Conservation (phyloP, 805 yeast species). For the Tetrapisispora pingtungensis region DNA sequence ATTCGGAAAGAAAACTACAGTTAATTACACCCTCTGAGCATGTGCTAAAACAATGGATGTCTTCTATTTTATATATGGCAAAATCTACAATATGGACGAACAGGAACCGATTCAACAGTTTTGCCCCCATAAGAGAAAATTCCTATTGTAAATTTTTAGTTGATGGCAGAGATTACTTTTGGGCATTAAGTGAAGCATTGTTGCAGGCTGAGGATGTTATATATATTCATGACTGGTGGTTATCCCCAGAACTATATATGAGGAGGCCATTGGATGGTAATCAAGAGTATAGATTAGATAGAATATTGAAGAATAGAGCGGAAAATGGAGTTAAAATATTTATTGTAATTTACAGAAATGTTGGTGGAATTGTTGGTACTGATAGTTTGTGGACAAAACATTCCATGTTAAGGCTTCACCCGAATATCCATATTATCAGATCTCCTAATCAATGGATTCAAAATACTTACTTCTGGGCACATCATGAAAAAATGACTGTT, state of each 20-base stretch:
- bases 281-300: slow-evolving; percentile 86
- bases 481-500: slow-evolving; percentile 86
- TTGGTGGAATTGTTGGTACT: slow-evolving; percentile 84
- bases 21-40: slow-evolving; percentile 57
- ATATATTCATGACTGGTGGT: slow-evolving; percentile 98
- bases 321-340: slow-evolving; percentile 91
- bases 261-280: slow-evolving; percentile 93
- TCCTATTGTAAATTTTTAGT: slow-evolving; percentile 95
- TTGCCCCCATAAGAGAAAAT: slow-evolving; percentile 82
- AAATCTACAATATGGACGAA: slow-evolving; percentile 62
- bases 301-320: slow-evolving; percentile 80
- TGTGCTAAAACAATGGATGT: slow-evolving; percentile 64
- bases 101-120: slow-evolving; percentile 70
- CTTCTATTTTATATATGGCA: slow-evolving; percentile 61
- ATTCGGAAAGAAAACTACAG: slow-evolving; percentile 68
- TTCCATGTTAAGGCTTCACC: slow-evolving; percentile 74
- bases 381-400: slow-evolving; percentile 94
- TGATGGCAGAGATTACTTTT: slow-evolving; percentile 90
- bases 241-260: slow-evolving; percentile 85
- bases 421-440: slow-evolving; percentile 79
- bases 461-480: slow-evolving; percentile 96
- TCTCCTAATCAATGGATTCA: slow-evolving; percentile 94
- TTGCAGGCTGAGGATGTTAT: slow-evolving; percentile 90
- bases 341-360: slow-evolving; percentile 86
- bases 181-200: slow-evolving; percentile 90